Conservation (phyloP, 1,284 basidiomycete genomes). For the Sparassis latifolia region DNA sequence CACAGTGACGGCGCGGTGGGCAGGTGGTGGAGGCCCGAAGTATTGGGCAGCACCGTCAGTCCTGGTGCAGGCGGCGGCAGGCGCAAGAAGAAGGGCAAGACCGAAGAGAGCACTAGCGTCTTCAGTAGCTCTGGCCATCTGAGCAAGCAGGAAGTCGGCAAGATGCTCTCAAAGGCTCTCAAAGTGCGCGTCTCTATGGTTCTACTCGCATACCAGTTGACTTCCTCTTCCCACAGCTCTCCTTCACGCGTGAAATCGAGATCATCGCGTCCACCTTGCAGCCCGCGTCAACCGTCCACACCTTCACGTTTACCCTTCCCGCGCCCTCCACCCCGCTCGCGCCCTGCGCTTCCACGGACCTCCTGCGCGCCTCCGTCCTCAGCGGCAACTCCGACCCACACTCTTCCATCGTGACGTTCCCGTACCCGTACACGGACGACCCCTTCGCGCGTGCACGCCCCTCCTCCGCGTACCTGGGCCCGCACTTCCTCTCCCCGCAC, state of each 20-base stretch:
- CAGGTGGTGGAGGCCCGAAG: slow-evolving; percentile 93
- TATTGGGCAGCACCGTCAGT: slow-evolving; percentile 83
- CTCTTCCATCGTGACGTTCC: slow-evolving; percentile 45
- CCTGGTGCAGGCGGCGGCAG: slow-evolving; percentile 67
- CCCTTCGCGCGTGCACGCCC: slow-evolving; percentile 61
- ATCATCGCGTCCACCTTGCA: slow-evolving; percentile 89
- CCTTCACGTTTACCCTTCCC: slow-evolving; percentile 82
- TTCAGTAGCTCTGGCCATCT: slow-evolving; percentile 68
- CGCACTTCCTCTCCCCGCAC: slow-evolving; percentile 46
- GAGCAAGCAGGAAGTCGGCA: slow-evolving; percentile 77
- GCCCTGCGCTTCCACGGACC: slow-evolving; percentile 60
- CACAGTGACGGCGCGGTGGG: slow-evolving; percentile 85
- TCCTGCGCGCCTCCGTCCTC: slow-evolving; percentile 67
- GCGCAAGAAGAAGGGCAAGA: slow-evolving; percentile 60
- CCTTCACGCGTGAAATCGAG: slow-evolving; percentile 90
- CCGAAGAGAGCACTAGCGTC: slow-evolving; percentile 37
- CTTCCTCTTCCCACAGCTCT: slow-evolving; percentile 42
- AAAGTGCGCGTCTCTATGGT: slow-evolving; percentile 48
- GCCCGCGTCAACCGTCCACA: slow-evolving; percentile 88
- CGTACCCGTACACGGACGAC: slow-evolving; percentile 66
- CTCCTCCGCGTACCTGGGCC: slow-evolving; percentile 72
- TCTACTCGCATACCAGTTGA: background rate
- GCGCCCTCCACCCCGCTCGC: slow-evolving; percentile 67
- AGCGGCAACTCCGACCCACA: slow-evolving; percentile 42
- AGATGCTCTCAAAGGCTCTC: slow-evolving; percentile 85